Evolutionary conservation across 306 rosid species (phyloP).

Genomic region (Cucumis cinereus): DNA sequence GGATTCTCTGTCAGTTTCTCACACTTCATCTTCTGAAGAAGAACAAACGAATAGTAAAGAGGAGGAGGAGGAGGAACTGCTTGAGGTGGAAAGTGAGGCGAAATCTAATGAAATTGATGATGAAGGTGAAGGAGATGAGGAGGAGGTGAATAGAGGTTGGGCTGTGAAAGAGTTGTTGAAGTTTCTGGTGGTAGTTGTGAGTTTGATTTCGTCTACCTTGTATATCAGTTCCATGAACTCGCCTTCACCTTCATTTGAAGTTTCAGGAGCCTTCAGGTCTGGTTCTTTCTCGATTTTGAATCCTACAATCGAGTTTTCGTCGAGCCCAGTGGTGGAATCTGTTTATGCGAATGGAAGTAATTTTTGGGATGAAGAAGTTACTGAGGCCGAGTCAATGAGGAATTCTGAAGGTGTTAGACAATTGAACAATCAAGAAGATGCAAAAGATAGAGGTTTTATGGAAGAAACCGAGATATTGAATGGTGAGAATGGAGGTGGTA

Average conservation of each 20-base stretch:
- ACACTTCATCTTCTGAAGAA: constrained; percentile 2
- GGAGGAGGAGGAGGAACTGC: constrained; percentile 16
- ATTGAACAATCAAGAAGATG: not conserved
- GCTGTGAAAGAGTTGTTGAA: constrained; percentile 15
- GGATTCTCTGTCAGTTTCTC: constrained; percentile 9
- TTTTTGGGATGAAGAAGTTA: not conserved
- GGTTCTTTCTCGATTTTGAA: constrained; percentile 12
- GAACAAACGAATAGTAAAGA: not conserved
- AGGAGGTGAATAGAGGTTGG: constrained; percentile 12
- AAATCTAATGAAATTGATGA: constrained; percentile 7
- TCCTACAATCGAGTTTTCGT: constrained; percentile 3
- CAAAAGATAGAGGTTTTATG: not conserved
- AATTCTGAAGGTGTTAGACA: not conserved
- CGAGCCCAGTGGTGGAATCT: constrained; percentile 1
- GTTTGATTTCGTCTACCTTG: constrained; percentile 9
- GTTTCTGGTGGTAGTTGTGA: constrained; percentile 3
- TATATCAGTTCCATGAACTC: constrained; percentile 17
- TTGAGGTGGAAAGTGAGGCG: constrained; percentile 12
- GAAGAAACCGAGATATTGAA: not conserved
- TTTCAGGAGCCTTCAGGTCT: not conserved
- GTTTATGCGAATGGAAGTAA: not conserved
- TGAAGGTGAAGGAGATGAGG: constrained; percentile 7
- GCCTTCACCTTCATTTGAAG: not conserved
- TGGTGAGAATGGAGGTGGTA: constrained; percentile 1
- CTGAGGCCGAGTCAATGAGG: not conserved